phyloP scores from a whole-genome alignment of 1,284 basidiomycete genomes.

The Fistulina hepatica region DNA sequence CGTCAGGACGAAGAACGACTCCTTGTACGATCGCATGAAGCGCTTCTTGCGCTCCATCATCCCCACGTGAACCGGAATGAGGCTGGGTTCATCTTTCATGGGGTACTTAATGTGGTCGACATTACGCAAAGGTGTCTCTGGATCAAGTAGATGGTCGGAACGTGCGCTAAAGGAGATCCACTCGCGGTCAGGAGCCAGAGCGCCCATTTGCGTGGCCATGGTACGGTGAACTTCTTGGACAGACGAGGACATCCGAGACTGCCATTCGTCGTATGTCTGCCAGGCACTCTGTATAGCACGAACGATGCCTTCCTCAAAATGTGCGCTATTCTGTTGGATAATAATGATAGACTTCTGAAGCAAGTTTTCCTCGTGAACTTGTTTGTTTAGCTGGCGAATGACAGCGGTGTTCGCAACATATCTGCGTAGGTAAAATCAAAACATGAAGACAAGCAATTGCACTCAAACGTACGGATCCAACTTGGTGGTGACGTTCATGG shows the following conservation, averaged over 20 bases:
- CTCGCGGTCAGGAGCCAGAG: slow-evolving; percentile 85
- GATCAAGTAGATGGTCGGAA: slow-evolving; percentile 92
- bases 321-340: slow-evolving; percentile 96
- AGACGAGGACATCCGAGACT: slow-evolving; percentile 71
- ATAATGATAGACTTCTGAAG: slow-evolving; percentile 98
- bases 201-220: slow-evolving; percentile 72
- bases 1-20: slow-evolving; percentile 89
- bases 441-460: background rate
- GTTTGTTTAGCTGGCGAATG: slow-evolving; percentile 80
- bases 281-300: slow-evolving; percentile 93
- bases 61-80: slow-evolving; percentile 84
- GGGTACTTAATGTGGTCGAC: slow-evolving; percentile 81
- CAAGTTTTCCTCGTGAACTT: slow-evolving; percentile 95
- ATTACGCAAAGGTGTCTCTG: slow-evolving; percentile 86
- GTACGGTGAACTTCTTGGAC: slow-evolving; percentile 76
- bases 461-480: slow-evolving; percentile 69
- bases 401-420: slow-evolving; percentile 75
- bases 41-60: slow-evolving; percentile 95
- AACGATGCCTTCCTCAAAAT: slow-evolving; percentile 96
- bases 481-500: slow-evolving; percentile 75
- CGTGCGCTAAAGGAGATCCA: slow-evolving; percentile 96
- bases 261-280: slow-evolving; percentile 98
- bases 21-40: slow-evolving; percentile 85
- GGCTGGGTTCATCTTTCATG: slow-evolving; percentile 85
- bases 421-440: slow-evolving; percentile 20